Evolutionary conservation across 257 asterid genomes (phyloP).

Genomic region (Anisodus tanguticus): DNA sequence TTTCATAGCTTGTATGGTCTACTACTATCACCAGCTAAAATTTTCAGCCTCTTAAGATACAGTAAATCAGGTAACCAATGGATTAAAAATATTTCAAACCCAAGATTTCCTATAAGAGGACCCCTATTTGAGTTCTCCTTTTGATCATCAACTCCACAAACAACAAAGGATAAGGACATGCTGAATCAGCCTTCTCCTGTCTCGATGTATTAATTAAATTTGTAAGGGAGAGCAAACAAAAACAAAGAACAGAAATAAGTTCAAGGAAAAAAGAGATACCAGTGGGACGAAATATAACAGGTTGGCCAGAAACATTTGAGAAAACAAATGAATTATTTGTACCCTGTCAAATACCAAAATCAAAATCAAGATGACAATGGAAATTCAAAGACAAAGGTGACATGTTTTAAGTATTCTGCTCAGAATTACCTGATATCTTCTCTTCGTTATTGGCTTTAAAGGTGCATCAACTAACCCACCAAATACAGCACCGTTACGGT

Average conservation of each 20-base stretch:
- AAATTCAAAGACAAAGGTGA: not conserved
- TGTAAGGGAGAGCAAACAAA: not conserved
- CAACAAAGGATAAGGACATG: not conserved
- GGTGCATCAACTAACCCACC: constrained; percentile 98
- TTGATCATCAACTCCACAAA: not conserved
- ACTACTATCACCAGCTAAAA: not conserved
- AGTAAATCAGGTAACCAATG: not conserved
- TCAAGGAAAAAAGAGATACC: constrained; percentile 50
- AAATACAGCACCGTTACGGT: constrained; percentile 80
- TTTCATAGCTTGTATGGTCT: constrained; percentile 3
- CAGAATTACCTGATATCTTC: constrained; percentile 80
- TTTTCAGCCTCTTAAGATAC: not conserved
- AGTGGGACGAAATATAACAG: constrained; percentile 74
- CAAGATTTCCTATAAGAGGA: not conserved
- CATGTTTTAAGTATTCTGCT: constrained; percentile 22
- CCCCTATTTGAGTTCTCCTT: not conserved
- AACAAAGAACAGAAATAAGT: constrained; percentile 11
- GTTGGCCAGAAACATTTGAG: constrained; percentile 72
- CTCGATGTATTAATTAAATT: not conserved
- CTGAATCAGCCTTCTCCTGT: not conserved
- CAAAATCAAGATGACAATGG: constrained; percentile 21
- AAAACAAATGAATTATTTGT: constrained; percentile 76
- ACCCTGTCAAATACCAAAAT: constrained; percentile 56
- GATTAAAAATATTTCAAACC: not conserved
- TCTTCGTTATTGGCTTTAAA: constrained; percentile 66